Conservation (phyloP, 2,329 filamentous ascomycete genomes). For the Neofusicoccum laricinum region DNA sequence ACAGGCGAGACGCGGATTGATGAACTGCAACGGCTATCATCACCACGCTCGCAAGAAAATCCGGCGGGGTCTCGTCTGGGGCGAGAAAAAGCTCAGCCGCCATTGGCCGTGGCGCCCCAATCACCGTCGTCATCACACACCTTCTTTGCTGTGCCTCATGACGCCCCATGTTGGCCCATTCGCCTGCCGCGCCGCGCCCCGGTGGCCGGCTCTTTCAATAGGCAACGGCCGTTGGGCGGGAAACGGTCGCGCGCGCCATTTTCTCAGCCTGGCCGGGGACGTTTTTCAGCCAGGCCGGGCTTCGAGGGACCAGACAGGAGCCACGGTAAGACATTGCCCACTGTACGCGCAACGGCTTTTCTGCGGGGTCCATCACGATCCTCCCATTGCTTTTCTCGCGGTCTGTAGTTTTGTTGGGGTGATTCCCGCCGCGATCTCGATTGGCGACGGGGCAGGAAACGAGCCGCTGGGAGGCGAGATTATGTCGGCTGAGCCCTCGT, state of each 20-base stretch:
- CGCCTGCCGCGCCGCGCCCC: neutral
- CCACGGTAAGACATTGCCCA: too few species aligned
- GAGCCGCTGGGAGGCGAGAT: too few species aligned
- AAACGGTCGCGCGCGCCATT: neutral
- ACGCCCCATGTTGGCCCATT: neutral
- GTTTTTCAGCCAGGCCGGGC: too few species aligned
- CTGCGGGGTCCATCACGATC: too few species aligned
- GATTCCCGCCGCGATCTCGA: too few species aligned
- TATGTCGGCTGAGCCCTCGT: neutral
- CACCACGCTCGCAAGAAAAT: neutral
- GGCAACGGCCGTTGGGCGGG: neutral
- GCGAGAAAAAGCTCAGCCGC: neutral
- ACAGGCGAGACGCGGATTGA: neutral
- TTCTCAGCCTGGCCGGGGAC: too few species aligned
- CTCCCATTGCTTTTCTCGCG: too few species aligned
- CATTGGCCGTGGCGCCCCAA: neutral
- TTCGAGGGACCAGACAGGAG: too few species aligned
- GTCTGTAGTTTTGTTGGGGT: too few species aligned
- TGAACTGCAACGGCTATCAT: slow-evolving; percentile 1
- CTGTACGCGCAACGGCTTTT: too few species aligned
- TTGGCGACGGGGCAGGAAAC: too few species aligned
- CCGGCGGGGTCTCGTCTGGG: neutral
- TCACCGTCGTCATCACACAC: neutral
- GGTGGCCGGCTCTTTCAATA: neutral
- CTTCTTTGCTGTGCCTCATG: neutral